Evolutionary conservation across 371 early-diverging fungal genomes (phyloP), one percentile per base, ranked within the genome.

Genomic region (Quaeritorhiza haematococci): DNA sequence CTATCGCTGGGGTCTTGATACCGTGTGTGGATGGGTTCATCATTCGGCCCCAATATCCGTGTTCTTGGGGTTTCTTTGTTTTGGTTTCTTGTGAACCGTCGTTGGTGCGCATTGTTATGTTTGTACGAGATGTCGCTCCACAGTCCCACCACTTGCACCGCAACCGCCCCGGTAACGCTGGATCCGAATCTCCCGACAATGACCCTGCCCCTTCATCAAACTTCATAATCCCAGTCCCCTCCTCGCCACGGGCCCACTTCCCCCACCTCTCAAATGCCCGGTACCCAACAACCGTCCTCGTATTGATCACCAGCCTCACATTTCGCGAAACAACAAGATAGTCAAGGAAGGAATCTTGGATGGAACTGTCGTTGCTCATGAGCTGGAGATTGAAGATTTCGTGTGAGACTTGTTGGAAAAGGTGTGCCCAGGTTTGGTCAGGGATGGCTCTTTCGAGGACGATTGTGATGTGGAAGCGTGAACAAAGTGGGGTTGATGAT

Each of bases 241-340:
- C n/a, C n/a, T n/a, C n/a, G n/a, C n/a, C n/a, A n/a, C n/a, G n/a
- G n/a, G n/a, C n/a, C n/a, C n/a, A 15, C 34, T 1, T 8, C 10
- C 57, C 62, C 62, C 62, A 62, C 8, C 56, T 15, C 35, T 56
- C 62, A 28, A 62, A 28, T 7, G 57, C 57, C 8, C 50, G 38
- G 53, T 62, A 62, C 3, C 62, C 62, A 17, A 49, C 7, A 47
- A 64, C 46, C 19, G 64, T 64, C 10, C 64, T 19, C 42, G 60
- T 57, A 30, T 59, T 59, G 1, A 64, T 28, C 26, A 45, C 32
- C 3, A 51, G 13, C 0, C 21, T 17, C 8, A n/a, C 7, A 17
- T 38, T 33, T 6, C 58, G 43, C 2, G 38, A 42, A 23, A 48
- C 51, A 19, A 43, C 52, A 3, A 62, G 38, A 29, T 62, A 62